phyloP scores from a whole-genome alignment of 2,329 filamentous ascomycete species.

The Paracoccidioides lutzii region DNA sequence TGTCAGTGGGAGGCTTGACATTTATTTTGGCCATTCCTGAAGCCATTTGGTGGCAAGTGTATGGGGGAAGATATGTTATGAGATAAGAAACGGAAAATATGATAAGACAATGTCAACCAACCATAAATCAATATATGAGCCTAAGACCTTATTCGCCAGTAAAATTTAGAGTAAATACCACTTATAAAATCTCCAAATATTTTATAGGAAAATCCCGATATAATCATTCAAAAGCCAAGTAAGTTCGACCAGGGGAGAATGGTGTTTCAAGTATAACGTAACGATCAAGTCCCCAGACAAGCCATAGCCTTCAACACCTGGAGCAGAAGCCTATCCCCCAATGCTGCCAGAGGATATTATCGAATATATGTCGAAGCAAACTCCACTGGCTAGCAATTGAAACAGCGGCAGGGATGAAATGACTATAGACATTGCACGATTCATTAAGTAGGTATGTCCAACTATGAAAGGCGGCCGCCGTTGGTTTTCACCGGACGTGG shows the following conservation, averaged over 20 bases:
- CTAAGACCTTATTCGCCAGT: slow-evolving; percentile 19
- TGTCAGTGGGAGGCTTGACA: not conserved
- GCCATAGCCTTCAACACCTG: slow-evolving; percentile 17
- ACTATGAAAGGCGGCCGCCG: slow-evolving; percentile 26
- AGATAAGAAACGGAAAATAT: not conserved
- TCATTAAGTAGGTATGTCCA: slow-evolving; percentile 35
- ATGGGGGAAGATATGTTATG: not conserved
- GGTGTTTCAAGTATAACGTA: slow-evolving; percentile 24
- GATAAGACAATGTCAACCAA: slow-evolving; percentile 8
- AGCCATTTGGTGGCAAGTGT: not conserved
- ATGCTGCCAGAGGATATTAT: not conserved
- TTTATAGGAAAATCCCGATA: slow-evolving; percentile 22
- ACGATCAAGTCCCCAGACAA: slow-evolving; percentile 23
- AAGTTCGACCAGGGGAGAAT: slow-evolving; percentile 17
- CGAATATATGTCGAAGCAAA: not conserved
- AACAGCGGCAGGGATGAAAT: slow-evolving; percentile 33
- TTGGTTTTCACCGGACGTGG: slow-evolving; percentile 30
- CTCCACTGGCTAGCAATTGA: slow-evolving; percentile 11
- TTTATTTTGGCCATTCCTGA: not conserved
- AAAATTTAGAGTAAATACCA: slow-evolving; percentile 25
- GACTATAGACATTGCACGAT: slow-evolving; percentile 33
- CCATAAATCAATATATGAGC: slow-evolving; percentile 25
- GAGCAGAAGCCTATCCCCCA: slow-evolving; percentile 11
- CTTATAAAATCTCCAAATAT: slow-evolving; percentile 23
- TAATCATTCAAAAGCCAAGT: slow-evolving; percentile 21